A percentile compares a stretch with the other conserved stretches of the same genome.
Conservation (phyloP, 1,139 yeast genomes). For the Blastobotrys ciferrii region DNA sequence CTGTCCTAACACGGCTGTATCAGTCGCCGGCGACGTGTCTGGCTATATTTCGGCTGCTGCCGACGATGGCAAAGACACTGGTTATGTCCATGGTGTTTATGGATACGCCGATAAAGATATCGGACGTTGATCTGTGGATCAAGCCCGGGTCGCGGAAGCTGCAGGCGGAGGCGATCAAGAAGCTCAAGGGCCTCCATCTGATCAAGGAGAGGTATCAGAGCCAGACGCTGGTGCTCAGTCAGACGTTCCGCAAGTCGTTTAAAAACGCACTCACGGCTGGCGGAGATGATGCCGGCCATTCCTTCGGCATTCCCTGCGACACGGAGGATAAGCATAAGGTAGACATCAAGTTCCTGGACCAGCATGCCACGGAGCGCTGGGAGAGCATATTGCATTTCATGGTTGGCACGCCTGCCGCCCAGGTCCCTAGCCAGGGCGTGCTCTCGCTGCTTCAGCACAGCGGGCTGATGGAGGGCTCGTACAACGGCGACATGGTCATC, state of each 20-base stretch:
- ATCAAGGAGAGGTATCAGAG: constrained; percentile 63
- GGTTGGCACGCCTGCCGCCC: constrained; percentile 62
- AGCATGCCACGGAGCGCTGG: constrained; percentile 86
- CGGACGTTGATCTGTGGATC: constrained; percentile 76
- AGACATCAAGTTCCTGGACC: constrained; percentile 64
- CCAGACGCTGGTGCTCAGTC: constrained; percentile 59
- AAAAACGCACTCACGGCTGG: constrained; percentile 85
- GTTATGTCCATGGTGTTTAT: constrained; percentile 84
- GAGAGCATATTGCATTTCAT: constrained; percentile 92
- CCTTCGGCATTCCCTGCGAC: constrained; percentile 57
- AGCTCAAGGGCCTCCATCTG: constrained; percentile 72
- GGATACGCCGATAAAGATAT: constrained; percentile 65
- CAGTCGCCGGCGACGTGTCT: constrained; percentile 89
- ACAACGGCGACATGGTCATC: constrained; percentile 54
- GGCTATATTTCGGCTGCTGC: constrained; percentile 82
- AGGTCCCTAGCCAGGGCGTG: constrained; percentile 50
- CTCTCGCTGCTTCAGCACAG: constrained; percentile 53
- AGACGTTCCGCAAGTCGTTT: constrained; percentile 71
- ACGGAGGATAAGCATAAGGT: constrained; percentile 53
- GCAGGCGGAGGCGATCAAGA: constrained; percentile 75
- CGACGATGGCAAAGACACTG: constrained; percentile 84
- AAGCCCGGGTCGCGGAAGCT: constrained; percentile 47
- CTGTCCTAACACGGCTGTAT: constrained; percentile 76
- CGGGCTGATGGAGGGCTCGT: constrained; percentile 70
- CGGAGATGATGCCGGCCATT: constrained; percentile 39